Evolutionary conservation across 371 early-diverging fungal species (phyloP).

Genomic region (Neoconidiobolus thromboides): DNA sequence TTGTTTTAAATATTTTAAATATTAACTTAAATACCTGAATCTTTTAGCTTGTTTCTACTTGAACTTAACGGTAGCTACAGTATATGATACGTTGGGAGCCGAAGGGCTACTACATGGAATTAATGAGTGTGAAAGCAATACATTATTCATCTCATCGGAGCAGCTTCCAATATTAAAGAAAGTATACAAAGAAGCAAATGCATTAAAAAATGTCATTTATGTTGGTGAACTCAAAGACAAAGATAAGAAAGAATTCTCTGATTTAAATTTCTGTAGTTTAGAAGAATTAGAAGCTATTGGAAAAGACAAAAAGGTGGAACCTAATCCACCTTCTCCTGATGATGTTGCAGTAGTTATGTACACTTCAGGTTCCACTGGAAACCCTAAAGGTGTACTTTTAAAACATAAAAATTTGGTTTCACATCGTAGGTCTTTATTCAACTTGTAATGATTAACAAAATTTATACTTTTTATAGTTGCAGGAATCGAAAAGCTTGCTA

Average conservation of each 20-base stretch:
- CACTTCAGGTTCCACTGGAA: conserved; percentile 88
- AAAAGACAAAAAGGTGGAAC: conserved; percentile 28
- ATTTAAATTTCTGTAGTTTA: conserved; percentile 22
- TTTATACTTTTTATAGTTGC: conserved; percentile 10
- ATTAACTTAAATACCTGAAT: conserved; percentile 19
- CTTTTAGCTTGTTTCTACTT: conserved; percentile 37
- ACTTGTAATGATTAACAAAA: too few relatives aligned
- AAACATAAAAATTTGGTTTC: conserved; percentile 68
- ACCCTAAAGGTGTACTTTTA: conserved; percentile 74
- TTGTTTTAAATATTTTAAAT: conserved; percentile 8
- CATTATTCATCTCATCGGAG: conserved; percentile 63
- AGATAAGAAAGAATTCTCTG: conserved; percentile 11
- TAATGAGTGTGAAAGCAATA: conserved; percentile 59
- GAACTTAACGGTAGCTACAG: conserved; percentile 39
- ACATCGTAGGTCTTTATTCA: conserved; percentile 9
- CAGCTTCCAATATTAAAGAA: conserved; percentile 45
- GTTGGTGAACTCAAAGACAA: conserved; percentile 19
- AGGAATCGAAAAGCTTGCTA: conserved; percentile 28
- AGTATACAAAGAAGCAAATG: conserved; percentile 31
- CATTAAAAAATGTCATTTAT: conserved; percentile 52
- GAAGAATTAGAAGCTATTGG: conserved; percentile 45
- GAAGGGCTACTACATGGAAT: conserved; percentile 68
- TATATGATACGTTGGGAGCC: conserved; percentile 80
- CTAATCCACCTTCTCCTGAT: conserved; percentile 30
- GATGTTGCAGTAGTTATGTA: conserved; percentile 87